Evolutionary conservation across 805 yeast genomes (phyloP).

Genomic region (Candida maltosa): DNA sequence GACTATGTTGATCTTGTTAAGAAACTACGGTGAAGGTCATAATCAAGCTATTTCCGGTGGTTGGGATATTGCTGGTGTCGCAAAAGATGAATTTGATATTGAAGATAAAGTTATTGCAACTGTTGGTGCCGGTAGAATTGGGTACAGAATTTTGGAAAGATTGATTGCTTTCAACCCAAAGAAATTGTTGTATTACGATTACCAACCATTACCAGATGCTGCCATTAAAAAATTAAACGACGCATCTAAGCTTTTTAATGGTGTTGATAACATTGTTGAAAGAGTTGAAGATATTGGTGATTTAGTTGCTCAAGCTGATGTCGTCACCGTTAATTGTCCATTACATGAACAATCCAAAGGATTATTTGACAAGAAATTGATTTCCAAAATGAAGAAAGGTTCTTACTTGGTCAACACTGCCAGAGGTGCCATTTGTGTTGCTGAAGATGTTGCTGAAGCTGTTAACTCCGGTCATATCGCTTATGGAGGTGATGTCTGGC

Average conservation of each 20-base stretch:
- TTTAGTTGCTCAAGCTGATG: constrained; percentile 62
- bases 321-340: constrained; percentile 76
- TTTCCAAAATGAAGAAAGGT: constrained; percentile 70
- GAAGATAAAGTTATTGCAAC: constrained; percentile 78
- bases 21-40: constrained; percentile 80
- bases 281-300: constrained; percentile 61
- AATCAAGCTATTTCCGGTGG: constrained; percentile 56
- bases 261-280: constrained; percentile 52
- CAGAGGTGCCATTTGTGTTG: constrained; percentile 75
- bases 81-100: constrained; percentile 70
- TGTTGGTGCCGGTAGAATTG: constrained; percentile 81
- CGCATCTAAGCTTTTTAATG: constrained; percentile 39
- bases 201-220: constrained; percentile 60
- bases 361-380: constrained; percentile 60
- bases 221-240: constrained; percentile 39
- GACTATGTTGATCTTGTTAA: constrained; percentile 67
- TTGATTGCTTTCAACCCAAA: constrained; percentile 70
- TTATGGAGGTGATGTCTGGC: constrained; percentile 87
- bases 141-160: constrained; percentile 71
- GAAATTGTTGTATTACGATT: constrained; percentile 71
- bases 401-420: constrained; percentile 77
- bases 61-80: constrained; percentile 78
- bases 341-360: constrained; percentile 69
- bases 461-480: constrained; percentile 63
- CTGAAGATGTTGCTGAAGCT: constrained; percentile 74